These are phyloP conservation scores for Rhizophagus sp. DNA, from an alignment of 192 early-diverging fungal genomes.

Conservation along the genomic window DNA sequence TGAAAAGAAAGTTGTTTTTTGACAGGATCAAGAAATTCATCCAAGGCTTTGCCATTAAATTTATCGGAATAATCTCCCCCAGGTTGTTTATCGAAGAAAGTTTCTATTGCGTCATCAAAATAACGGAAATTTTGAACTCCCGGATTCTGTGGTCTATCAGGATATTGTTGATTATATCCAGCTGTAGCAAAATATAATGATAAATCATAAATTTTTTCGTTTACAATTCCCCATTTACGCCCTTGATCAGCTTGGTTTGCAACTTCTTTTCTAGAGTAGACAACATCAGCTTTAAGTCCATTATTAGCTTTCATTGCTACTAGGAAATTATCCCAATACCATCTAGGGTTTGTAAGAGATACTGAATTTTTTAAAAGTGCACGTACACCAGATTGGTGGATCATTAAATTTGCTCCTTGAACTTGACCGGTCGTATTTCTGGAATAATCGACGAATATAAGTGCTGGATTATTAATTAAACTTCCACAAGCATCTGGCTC, in stretches of 20 bases:
- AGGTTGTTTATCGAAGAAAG: slow-evolving; percentile 57
- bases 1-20: slow-evolving; percentile 45
- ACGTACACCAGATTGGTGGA: slow-evolving; percentile 36
- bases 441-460: slow-evolving; percentile 14
- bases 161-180: slow-evolving; percentile 6
- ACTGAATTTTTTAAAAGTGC: slow-evolving; percentile 40
- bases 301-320: slow-evolving; percentile 47
- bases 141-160: slow-evolving; percentile 30
- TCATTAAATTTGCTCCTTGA: slow-evolving; percentile 28
- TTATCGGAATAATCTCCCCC: slow-evolving; percentile 56
- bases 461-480: slow-evolving; percentile 36
- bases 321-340: slow-evolving; percentile 52
- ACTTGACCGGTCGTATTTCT: slow-evolving; percentile 11
- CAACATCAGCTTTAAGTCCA: slow-evolving; percentile 57
- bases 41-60: slow-evolving; percentile 45
- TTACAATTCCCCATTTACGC: slow-evolving; percentile 58
- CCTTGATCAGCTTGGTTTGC: slow-evolving; percentile 43
- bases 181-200: slow-evolving; percentile 51
- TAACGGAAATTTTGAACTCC: slow-evolving; percentile 56
- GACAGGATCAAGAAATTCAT: slow-evolving; percentile 30
- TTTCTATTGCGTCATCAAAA: slow-evolving; percentile 58
- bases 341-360: slow-evolving; percentile 47
- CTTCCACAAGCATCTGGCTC: slow-evolving; percentile 57
- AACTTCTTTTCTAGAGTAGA: slow-evolving; percentile 53
- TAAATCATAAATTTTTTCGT: slow-evolving; percentile 67